Percentiles rank a stretch among this genome's conserved stretches.
Conservation (phyloP, 2,329 filamentous ascomycete genomes). For the Teratosphaeria viscida region DNA sequence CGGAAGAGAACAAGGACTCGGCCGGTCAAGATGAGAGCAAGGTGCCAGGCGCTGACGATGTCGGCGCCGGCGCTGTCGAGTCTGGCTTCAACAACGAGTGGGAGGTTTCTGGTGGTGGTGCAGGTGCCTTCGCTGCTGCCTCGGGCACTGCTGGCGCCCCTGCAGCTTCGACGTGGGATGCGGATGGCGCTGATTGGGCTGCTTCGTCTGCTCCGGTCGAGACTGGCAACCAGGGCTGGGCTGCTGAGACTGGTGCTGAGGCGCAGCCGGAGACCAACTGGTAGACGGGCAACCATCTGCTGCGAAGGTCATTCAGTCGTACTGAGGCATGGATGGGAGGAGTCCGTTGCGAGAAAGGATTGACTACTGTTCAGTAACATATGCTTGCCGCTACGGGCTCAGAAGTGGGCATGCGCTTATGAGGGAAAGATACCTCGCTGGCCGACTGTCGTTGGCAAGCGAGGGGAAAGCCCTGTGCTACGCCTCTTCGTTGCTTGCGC, state of each 20-base stretch:
- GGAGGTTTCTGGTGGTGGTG: slow-evolving; percentile 61
- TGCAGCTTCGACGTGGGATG: slow-evolving; percentile 54
- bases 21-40: slow-evolving; percentile 75
- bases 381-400: slow-evolving; percentile 4
- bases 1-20: slow-evolving; percentile 95
- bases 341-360: not conserved
- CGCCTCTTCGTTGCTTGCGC: slow-evolving; percentile 15
- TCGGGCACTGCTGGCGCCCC: slow-evolving; percentile 45
- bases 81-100: slow-evolving; percentile 73
- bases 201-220: slow-evolving; percentile 40
- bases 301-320: not conserved
- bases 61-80: slow-evolving; percentile 67
- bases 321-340: not conserved
- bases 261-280: slow-evolving; percentile 32
- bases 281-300: slow-evolving; percentile 28
- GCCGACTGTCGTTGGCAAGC: slow-evolving; percentile 28
- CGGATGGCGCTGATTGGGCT: slow-evolving; percentile 59
- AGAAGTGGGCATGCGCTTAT: slow-evolving; percentile 68
- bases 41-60: slow-evolving; percentile 74
- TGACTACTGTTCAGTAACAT: slow-evolving; percentile 7
- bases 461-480: slow-evolving; percentile 91
- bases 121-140: slow-evolving; percentile 55
- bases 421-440: slow-evolving; percentile 95
- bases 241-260: slow-evolving; percentile 28
- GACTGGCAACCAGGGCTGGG: slow-evolving; percentile 44